These are phyloP conservation scores for Russula earlei DNA, from an alignment of 768 basidiomycete genomes.

Conservation along the genomic window DNA sequence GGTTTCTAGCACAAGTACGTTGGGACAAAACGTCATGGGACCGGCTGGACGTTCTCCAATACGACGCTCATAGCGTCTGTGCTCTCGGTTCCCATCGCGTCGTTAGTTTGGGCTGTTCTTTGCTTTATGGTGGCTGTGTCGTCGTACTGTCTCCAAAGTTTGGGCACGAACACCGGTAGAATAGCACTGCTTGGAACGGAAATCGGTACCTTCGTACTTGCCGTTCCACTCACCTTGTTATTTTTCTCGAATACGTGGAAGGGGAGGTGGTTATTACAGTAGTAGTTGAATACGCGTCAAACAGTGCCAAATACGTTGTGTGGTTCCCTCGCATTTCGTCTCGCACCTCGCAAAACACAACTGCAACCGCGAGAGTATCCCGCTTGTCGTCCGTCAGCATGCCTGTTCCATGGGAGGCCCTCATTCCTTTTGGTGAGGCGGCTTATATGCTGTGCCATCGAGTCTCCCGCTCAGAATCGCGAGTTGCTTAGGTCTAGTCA, in stretches of 20 bases:
- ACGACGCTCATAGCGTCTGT: neutral
- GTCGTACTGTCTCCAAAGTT: neutral
- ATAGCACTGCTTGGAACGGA: neutral
- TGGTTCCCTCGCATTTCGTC: too few relatives aligned
- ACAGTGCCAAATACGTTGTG: constrained; percentile 10
- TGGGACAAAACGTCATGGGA: neutral
- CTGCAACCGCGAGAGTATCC: too few relatives aligned
- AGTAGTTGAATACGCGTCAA: neutral
- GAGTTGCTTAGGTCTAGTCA: constrained; percentile 55
- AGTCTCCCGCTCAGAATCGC: neutral
- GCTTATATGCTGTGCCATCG: neutral
- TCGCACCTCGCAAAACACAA: too few relatives aligned
- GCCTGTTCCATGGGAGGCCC: constrained; percentile 96
- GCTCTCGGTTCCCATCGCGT: constrained; percentile 8
- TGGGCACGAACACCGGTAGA: neutral
- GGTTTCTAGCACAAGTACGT: neutral
- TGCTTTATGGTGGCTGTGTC: constrained; percentile 4
- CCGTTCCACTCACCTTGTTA: neutral
- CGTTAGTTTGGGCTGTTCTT: constrained; percentile 6
- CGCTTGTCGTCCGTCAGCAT: constrained; percentile 39
- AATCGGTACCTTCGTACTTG: neutral
- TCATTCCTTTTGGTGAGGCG: constrained; percentile 81
- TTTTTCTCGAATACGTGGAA: constrained; percentile 2
- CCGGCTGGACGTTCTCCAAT: neutral
- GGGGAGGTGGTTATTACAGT: neutral